Base-by-base conservation (phyloP, 2,329 filamentous ascomycete species). In the Fusarium drepaniforme region DNA sequence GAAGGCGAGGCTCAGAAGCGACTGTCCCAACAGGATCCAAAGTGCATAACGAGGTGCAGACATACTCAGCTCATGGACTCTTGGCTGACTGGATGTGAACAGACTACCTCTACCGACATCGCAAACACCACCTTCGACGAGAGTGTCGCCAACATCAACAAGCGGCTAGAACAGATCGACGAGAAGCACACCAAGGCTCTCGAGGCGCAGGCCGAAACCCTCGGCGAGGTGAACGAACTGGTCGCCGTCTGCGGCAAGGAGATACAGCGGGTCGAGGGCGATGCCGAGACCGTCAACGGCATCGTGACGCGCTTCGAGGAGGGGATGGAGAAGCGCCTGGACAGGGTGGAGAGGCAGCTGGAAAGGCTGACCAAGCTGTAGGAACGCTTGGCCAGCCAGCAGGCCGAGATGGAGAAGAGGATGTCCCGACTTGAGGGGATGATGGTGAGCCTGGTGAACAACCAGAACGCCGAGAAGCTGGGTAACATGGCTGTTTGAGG, bases 31-130 rank as follows among this genome's bases (percentile, higher is more conserved):
- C 23, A 60, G 65, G 9, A 21, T 21, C 11, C 57, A 73, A 12
- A 75, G 69, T 75, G 67, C 60, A 73, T 46, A 67, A 53, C 62
- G 21, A 74, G 71, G 65, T 67, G 67, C 69, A 73, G 74, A 76
- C 63, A 75, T 76, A 76, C 74, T 76, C 72, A 75, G 74, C 66
- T 62, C 18, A 4, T 63, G 21, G 58, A 69, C 30, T 11, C 63
- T 73, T 73, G 51, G 67, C 70, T 77, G 72, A 71, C 64, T 12
- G 72, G 71, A 73, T 75, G 66, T 67, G 65, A 46, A 37, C 18
- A 46, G 15, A 25, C 21, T 3, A 25, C 13, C 30, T 25, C 13
- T 16, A 59, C 30, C 21, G 11, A 33, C 6, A 30, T 21, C 11
- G 18, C 21, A 1, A 25, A 5, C 7, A 0, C 30, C 13, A 15